Evolutionary conservation across 805 yeast species (phyloP).

Genomic region (Myxozyma melibiosi): DNA sequence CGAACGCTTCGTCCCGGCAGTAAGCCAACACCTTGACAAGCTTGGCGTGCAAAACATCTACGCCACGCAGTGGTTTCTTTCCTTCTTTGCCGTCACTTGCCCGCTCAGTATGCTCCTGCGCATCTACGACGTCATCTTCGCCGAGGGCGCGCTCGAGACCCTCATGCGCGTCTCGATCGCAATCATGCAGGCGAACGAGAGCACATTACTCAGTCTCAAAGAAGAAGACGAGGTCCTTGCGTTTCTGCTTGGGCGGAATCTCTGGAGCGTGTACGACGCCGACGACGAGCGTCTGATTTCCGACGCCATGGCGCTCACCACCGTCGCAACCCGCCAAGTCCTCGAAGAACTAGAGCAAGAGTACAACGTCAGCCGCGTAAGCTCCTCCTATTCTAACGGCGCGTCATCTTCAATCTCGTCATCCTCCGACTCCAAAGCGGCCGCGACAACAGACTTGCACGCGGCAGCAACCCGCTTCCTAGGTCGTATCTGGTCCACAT

Average conservation of each 20-base stretch:
- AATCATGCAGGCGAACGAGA: conserved; percentile 52
- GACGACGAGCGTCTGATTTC: conserved; percentile 44
- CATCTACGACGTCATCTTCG: conserved; percentile 54
- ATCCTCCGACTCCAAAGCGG: conserved; percentile 10
- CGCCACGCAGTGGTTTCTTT: conserved; percentile 68
- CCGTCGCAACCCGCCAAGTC: conserved; percentile 28
- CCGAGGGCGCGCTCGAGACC: conserved; percentile 57
- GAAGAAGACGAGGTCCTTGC: conserved; percentile 49
- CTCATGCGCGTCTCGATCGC: conserved; percentile 61
- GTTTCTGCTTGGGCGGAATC: conserved; percentile 45
- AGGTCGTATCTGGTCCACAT: conserved; percentile 27
- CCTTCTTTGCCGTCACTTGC: conserved; percentile 61
- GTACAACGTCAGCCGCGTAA: conserved; percentile 3
- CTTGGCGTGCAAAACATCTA: conserved; percentile 51
- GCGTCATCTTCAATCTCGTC: not conserved
- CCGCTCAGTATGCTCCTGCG: conserved; percentile 55
- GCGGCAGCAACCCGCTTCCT: conserved; percentile 28
- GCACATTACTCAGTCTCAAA: conserved; percentile 42
- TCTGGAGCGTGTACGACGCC: conserved; percentile 49
- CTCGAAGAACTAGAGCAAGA: conserved; percentile 26
- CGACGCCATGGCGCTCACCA: conserved; percentile 37
- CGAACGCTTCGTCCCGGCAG: conserved; percentile 45
- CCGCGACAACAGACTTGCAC: conserved; percentile 28
- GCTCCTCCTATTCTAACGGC: not conserved
- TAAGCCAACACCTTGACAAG: conserved; percentile 49